Conservation (phyloP, 768 basidiomycete genomes). For the Suillus hirtellus region DNA sequence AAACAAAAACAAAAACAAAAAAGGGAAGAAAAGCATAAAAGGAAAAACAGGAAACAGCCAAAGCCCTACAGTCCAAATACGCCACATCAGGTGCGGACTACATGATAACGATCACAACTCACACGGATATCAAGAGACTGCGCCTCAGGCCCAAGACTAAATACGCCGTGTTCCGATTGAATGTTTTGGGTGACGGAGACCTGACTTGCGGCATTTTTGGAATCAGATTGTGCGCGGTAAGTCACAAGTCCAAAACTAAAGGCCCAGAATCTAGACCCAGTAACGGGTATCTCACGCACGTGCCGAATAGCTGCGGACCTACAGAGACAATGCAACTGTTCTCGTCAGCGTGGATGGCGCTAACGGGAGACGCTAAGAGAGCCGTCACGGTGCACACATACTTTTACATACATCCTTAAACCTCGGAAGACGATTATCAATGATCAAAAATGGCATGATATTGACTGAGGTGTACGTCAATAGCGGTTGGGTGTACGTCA, state of each 20-base stretch:
- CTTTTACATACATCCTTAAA: not conserved
- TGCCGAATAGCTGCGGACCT: not conserved
- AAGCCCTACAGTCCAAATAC: not conserved
- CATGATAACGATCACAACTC: not conserved
- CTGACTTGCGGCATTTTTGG: no score
- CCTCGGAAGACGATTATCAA: not conserved
- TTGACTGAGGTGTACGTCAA: not conserved
- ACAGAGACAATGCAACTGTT: not conserved
- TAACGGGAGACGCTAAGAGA: not conserved
- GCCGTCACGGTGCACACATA: not conserved
- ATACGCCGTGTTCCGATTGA: not conserved
- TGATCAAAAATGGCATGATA: not conserved
- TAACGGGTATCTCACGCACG: not conserved
- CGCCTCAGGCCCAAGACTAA: slow-evolving; percentile 13
- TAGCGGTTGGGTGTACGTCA: not conserved
- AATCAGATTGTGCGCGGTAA: no score
- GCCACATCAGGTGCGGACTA: slow-evolving; percentile 12
- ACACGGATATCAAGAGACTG: slow-evolving; percentile 32
- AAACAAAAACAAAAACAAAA: not conserved
- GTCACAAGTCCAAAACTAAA: not conserved
- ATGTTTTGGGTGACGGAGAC: not conserved
- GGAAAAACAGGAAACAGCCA: not conserved
- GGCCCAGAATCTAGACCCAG: not conserved
- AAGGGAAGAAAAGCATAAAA: not conserved
- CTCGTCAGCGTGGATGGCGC: not conserved